Evolutionary conservation across 306 rosid genomes (phyloP), one percentile per base, ranked within the genome.

Genomic region (Calophaca sinica): DNA sequence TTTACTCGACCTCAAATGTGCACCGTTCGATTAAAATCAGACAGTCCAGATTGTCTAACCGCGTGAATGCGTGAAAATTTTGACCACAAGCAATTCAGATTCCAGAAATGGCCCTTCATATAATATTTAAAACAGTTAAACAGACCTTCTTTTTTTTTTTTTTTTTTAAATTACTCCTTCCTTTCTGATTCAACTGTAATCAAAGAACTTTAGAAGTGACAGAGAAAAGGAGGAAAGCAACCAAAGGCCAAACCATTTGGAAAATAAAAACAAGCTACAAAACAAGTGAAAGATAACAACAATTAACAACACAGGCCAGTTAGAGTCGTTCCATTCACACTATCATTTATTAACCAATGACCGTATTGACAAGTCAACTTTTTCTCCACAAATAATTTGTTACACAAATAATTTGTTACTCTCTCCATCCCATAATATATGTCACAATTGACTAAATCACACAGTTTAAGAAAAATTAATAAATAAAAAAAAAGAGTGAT

Each of bases 341-440:
- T 71, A 45, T 36, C 9, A 55, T 51, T 72, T 66, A 69, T 51
- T 26, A n/a, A 36, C 53, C 80, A 73, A 60, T 57, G 51, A 55
- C 20, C 62, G n/a, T 51, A 15, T 35, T 36, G 20, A 57, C 62
- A 35, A 33, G 74, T 45, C 60, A 73, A 52, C 44, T 53, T 52
- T 79, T n/a, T 46, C 13, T 14, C 11, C 3, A 11, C 20, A 39
- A n/a, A 61, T 9, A 64, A 46, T 20, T 45, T 35, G 75, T 63
- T 7, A 6, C 52, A 46, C 69, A 76, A 48, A 20, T 20, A 20
- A 20, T 20, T 0, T 20, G 26, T 20, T 20, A 20, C 26, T n/a
- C n/a, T n/a, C n/a, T n/a, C n/a, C n/a, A n/a, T n/a, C n/a, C n/a
- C n/a, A n/a, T n/a, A n/a, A n/a, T n/a, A n/a, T n/a, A n/a, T n/a